Evolutionary conservation across 2,329 filamentous ascomycete species (phyloP), one percentile per base, ranked within the genome.

Genomic region (Trichoderma gracile): DNA sequence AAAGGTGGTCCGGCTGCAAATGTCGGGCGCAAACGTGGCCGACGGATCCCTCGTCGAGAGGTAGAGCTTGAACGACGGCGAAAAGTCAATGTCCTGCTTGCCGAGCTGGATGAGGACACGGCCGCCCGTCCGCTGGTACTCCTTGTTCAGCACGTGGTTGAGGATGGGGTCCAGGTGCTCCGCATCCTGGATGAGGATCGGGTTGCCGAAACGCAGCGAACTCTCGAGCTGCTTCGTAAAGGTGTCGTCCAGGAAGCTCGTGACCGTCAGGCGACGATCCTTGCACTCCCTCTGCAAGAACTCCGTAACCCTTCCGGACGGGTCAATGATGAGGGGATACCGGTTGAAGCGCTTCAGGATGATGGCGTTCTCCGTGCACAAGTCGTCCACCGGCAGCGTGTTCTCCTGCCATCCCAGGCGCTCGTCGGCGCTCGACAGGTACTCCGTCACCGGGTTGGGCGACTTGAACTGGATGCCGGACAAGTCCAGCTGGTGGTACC

Each of bases 31-130:
- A 76, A 99, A 99, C 8, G 89, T 92, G 27, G 95, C 94, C 47
- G 96, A 99, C 1, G 96, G 96, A 79, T 99, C 95, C 72, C 94
- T 86, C 1, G 96, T 99, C 0, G 94, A 97, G 45, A 99, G 82
- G 76, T 96, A 99, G 38, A 99, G 84, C 79, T 90, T 95, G 84
- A 99, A 99, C 0, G 93, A 88, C 1, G 95, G 94, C 57, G 95
- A 99, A 79, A 99, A 99, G 77, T 99, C 95, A 69, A 99, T 99
- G 78, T 99, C 93, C 78, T 99, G 96, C 78, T 95, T 97, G 73
- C 95, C 95, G 46, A 99, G 90, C 78, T 99, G 95, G 68, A 99
- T 99, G 60, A 99, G 87, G 52, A 98, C 94, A 84, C 95, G 94
- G 23, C 95, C 95, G 70, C 95, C 95, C 30, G 96, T 99, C 81